Conservation (phyloP, 2,329 filamentous ascomycete species). For the Pseudocercospora musae region DNA sequence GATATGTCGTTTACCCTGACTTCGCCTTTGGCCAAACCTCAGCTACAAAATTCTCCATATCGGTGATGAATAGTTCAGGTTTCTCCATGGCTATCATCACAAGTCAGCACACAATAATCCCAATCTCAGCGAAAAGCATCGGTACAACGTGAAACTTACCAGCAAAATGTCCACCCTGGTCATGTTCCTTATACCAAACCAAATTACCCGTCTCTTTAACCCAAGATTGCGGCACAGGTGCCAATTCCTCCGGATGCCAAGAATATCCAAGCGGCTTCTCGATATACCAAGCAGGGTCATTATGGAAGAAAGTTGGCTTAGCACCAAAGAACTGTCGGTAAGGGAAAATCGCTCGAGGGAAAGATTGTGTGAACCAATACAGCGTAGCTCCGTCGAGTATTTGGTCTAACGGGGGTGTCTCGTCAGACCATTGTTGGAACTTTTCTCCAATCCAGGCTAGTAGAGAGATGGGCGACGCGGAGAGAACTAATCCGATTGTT, state of each 20-base stretch:
- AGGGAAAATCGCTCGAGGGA: conserved; percentile 45
- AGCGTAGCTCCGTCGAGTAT: conserved; percentile 52
- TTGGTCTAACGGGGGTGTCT: conserved; percentile 37
- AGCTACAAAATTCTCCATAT: conserved; percentile 34
- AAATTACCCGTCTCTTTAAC: conserved; percentile 39
- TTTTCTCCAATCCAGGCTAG: conserved; percentile 60
- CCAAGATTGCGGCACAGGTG: conserved; percentile 39
- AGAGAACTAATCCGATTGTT: conserved; percentile 55
- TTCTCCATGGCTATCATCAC: conserved; percentile 31
- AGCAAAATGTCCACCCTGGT: conserved; percentile 41
- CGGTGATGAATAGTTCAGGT: conserved; percentile 29
- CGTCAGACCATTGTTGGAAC: conserved; percentile 53
- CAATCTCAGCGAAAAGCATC: no score
- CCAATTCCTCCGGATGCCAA: conserved; percentile 44
- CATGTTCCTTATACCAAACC: conserved; percentile 40
- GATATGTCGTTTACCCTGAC: background rate
- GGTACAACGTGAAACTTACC: no score
- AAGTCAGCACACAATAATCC: background rate
- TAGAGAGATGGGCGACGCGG: conserved; percentile 52
- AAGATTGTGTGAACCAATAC: conserved; percentile 53
- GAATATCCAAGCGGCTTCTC: conserved; percentile 46
- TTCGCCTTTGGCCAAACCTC: conserved; percentile 29
- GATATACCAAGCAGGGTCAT: conserved; percentile 25
- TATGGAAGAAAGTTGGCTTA: conserved; percentile 25
- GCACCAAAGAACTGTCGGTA: conserved; percentile 42